Percentiles rank a stretch among this genome's conserved stretches.
Evolutionary conservation across 2,329 filamentous ascomycete species (phyloP).

Genomic region (Aspergillus aculeatus): DNA sequence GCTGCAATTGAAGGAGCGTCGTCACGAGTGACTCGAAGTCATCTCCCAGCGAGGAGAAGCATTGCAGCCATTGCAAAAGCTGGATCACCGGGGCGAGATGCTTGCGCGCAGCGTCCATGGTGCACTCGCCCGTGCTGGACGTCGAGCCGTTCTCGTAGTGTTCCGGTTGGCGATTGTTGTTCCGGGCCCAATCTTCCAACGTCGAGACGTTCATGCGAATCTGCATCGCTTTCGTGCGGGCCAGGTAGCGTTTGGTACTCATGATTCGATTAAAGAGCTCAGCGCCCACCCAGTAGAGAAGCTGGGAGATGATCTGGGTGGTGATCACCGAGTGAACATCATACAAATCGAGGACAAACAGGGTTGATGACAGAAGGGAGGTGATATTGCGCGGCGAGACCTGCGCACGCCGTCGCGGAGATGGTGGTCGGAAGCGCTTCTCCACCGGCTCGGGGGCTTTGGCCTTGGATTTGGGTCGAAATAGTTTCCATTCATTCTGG

Average conservation of each 20-base stretch:
- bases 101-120: slow-evolving; percentile 75
- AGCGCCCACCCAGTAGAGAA: slow-evolving; percentile 93
- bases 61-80: slow-evolving; percentile 94
- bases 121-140: slow-evolving; percentile 79
- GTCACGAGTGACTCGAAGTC: slow-evolving; percentile 84
- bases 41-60: slow-evolving; percentile 90
- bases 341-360: slow-evolving; percentile 98
- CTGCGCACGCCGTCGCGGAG: slow-evolving; percentile 88
- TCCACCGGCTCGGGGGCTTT: slow-evolving; percentile 82
- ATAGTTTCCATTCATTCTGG: slow-evolving; percentile 97
- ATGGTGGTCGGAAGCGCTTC: slow-evolving; percentile 87
- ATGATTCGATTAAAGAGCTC: slow-evolving; percentile 98
- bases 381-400: slow-evolving; percentile 93
- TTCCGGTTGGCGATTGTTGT: slow-evolving; percentile 90
- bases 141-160: slow-evolving; percentile 93
- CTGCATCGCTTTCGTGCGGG: slow-evolving; percentile 97
- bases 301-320: slow-evolving; percentile 84
- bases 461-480: slow-evolving; percentile 84
- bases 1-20: slow-evolving; percentile 84
- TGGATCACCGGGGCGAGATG: slow-evolving; percentile 91
- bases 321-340: slow-evolving; percentile 97
- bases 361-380: slow-evolving; percentile 87
- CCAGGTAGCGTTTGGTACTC: slow-evolving; percentile 91
- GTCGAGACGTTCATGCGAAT: slow-evolving; percentile 98
- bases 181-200: slow-evolving; percentile 91